Percentiles rank a stretch among this genome's conserved stretches.
Evolutionary conservation across 2,329 filamentous ascomycete species (phyloP).

Genomic region (Ophiocordyceps camponoti-leonardi): DNA sequence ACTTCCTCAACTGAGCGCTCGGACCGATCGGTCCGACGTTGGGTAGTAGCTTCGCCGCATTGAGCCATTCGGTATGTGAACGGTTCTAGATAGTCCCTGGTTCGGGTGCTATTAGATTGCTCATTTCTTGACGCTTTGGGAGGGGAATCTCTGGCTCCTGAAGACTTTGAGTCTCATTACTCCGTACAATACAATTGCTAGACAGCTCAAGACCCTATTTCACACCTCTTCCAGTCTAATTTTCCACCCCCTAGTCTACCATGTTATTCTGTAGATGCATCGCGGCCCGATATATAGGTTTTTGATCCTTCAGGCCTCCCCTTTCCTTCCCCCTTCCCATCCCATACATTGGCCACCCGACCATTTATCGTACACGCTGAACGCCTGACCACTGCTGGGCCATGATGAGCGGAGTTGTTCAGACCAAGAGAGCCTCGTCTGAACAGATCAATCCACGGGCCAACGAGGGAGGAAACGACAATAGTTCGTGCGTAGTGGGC

Average conservation of each 20-base stretch:
- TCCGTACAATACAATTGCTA: no score
- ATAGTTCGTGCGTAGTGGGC: no score
- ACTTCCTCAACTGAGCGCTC: not conserved
- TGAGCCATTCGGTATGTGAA: not conserved
- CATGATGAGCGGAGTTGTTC: not conserved
- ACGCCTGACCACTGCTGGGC: not conserved
- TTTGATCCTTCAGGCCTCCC: not conserved
- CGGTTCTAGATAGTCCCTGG: no score
- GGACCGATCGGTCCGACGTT: not conserved
- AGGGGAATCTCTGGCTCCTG: no score
- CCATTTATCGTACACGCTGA: not conserved
- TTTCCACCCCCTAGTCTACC: not conserved
- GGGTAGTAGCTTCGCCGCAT: not conserved
- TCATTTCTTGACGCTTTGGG: no score
- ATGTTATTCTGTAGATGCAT: not conserved
- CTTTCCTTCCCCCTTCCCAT: not conserved
- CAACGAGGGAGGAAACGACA: no score
- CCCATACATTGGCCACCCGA: not conserved
- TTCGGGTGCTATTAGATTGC: no score
- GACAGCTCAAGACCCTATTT: no score
- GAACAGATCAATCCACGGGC: no score
- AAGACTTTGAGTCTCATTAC: no score
- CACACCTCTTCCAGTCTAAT: no score
- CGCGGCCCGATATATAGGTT: not conserved
- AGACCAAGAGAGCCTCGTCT: not conserved